Percentiles rank a stretch among this genome's conserved stretches.
phyloP scores from a whole-genome alignment of 1,284 basidiomycete species.

The Leccinum pachyderme region DNA sequence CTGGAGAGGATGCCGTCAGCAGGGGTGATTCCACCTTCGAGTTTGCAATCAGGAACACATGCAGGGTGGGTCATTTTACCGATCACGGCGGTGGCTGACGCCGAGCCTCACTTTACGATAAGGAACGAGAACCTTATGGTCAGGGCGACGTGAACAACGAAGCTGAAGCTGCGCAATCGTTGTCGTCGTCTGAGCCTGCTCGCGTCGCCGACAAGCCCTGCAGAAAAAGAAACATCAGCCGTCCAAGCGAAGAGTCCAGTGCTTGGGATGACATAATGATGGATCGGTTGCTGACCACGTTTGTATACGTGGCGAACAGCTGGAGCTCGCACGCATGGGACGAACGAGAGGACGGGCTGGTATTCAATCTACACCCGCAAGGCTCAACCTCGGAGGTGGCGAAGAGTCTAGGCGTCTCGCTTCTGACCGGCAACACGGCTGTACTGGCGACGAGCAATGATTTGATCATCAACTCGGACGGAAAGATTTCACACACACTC shows the following conservation, averaged over 20 bases:
- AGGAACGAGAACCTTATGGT: slow-evolving; percentile 14
- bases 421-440: slow-evolving; percentile 3
- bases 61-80: slow-evolving; percentile 25
- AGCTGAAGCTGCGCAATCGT: slow-evolving; percentile 3
- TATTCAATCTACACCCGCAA: slow-evolving; percentile 20
- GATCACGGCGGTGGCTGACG: slow-evolving; percentile 25
- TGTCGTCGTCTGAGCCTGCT: not conserved
- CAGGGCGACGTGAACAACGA: slow-evolving; percentile 22
- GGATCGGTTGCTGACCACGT: slow-evolving; percentile 15
- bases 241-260: slow-evolving; percentile 6
- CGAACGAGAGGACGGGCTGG: slow-evolving; percentile 22
- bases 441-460: slow-evolving; percentile 8
- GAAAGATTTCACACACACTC: slow-evolving; percentile 32
- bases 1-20: slow-evolving; percentile 14
- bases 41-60: slow-evolving; percentile 25
- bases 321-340: slow-evolving; percentile 31
- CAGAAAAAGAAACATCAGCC: not conserved
- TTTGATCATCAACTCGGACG: slow-evolving; percentile 30
- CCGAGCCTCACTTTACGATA: slow-evolving; percentile 21
- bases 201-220: slow-evolving; percentile 1
- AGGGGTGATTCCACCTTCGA: slow-evolving; percentile 7
- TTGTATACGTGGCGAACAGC: slow-evolving; percentile 18
- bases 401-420: slow-evolving; percentile 3
- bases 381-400: not conserved
- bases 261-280: slow-evolving; percentile 21